A percentile compares a stretch with the other conserved stretches of the same genome.
phyloP scores from a whole-genome alignment of 352 stramenopile genomes.

The Thalassiosira exigua region DNA sequence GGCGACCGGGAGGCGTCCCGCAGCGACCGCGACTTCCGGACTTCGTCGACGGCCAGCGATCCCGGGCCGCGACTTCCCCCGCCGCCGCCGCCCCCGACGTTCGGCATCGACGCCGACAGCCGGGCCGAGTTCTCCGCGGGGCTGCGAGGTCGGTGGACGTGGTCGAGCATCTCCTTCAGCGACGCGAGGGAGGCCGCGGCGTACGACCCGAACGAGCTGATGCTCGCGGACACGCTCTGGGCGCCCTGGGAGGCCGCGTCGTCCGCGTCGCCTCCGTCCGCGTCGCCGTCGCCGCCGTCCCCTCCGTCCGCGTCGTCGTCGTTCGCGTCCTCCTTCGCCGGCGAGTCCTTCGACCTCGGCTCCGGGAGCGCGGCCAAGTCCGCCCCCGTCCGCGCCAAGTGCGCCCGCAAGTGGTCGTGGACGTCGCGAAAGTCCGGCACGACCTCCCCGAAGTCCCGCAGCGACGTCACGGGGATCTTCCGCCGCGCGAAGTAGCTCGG shows the following conservation, averaged over 20 bases:
- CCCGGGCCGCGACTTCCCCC: no score
- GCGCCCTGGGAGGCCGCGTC: neutral
- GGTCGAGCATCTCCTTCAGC: constrained; percentile 32
- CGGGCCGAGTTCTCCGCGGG: neutral
- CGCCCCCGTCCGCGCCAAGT: constrained; percentile 41
- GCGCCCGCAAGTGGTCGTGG: constrained; percentile 47
- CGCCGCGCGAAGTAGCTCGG: constrained; percentile 36
- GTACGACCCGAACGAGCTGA: constrained; percentile 39
- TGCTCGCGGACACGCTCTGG: constrained; percentile 9
- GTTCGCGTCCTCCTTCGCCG: constrained; percentile 19
- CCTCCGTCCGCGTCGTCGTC: constrained; percentile 24
- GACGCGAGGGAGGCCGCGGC: constrained; percentile 15
- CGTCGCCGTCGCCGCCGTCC: neutral
- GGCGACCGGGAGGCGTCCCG: neutral
- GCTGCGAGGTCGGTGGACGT: constrained; percentile 12
- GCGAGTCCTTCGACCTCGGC: neutral
- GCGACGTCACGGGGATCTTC: constrained; percentile 44
- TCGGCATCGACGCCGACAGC: constrained; percentile 5
- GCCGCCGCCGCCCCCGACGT: no score
- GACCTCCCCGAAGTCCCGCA: constrained; percentile 51
- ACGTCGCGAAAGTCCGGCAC: constrained; percentile 59
- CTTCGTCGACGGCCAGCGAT: no score
- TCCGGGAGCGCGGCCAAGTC: constrained; percentile 20
- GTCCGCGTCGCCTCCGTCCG: no score
- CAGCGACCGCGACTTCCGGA: neutral